These are phyloP conservation scores for Platanthera guangdongensis DNA, from an alignment of 106 monocot species.

Conservation along the genomic window DNA sequence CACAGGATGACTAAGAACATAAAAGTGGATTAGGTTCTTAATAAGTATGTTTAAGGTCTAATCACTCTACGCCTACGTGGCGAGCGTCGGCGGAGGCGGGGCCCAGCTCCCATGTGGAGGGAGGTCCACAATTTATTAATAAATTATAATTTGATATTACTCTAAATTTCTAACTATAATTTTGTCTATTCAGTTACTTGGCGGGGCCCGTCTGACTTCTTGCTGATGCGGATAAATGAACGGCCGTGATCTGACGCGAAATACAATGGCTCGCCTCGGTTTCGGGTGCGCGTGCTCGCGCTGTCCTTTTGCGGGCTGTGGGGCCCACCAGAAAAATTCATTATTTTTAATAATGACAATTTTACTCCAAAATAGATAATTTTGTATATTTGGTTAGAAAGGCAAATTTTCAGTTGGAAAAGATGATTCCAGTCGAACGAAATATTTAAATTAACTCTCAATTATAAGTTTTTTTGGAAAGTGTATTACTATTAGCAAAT, in stretches of 20 bases:
- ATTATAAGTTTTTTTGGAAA: too few species aligned
- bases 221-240: neutral
- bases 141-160: too few species aligned
- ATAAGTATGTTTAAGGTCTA: neutral
- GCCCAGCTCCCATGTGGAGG: neutral
- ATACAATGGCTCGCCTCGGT: neutral
- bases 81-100: neutral
- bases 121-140: too few species aligned
- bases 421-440: too few species aligned
- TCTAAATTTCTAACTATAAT: too few species aligned
- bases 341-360: too few species aligned
- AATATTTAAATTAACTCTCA: too few species aligned
- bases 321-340: neutral
- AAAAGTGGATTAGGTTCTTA: neutral
- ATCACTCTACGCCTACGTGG: neutral
- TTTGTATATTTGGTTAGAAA: too few species aligned
- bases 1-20: neutral
- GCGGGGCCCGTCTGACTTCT: neutral
- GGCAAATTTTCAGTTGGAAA: too few species aligned
- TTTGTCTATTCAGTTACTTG: too few species aligned
- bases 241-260: neutral
- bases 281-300: constrained; percentile 1
- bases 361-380: too few species aligned
- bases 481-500: too few species aligned
- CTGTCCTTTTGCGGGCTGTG: neutral